phyloP scores from a whole-genome alignment of 352 stramenopile genomes.

The Globisporangium nodosum region DNA sequence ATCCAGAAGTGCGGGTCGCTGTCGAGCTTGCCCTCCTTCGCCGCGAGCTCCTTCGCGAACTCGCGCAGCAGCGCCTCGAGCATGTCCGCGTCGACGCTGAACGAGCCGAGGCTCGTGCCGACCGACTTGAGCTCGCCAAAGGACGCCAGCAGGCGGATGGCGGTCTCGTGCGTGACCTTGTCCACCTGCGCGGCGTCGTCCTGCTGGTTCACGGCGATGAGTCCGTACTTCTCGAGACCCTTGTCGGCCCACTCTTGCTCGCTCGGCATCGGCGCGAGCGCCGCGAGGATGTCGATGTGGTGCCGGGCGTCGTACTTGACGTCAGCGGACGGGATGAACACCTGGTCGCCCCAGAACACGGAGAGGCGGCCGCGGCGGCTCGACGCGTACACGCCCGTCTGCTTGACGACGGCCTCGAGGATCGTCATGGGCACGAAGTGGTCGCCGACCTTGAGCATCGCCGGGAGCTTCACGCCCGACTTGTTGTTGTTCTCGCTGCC shows the following conservation, averaged over 20 bases:
- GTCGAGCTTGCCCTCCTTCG: conserved; percentile 94
- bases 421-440: conserved; percentile 94
- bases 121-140: conserved; percentile 94
- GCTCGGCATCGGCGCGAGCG: conserved; percentile 89
- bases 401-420: conserved; percentile 96
- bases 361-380: conserved; percentile 92
- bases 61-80: conserved; percentile 90
- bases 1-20: conserved; percentile 99
- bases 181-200: conserved; percentile 93
- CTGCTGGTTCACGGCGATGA: conserved; percentile 95
- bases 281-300: conserved; percentile 97
- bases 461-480: conserved; percentile 96
- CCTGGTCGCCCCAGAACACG: conserved; percentile 98
- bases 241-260: conserved; percentile 93
- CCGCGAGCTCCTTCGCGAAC: conserved; percentile 86
- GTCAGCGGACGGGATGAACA: conserved; percentile 94
- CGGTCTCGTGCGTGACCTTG: conserved; percentile 97
- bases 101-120: conserved; percentile 94
- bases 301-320: conserved; percentile 93
- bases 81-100: conserved; percentile 93
- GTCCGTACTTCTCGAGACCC: conserved; percentile 97
- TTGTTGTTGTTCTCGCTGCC: conserved; percentile 99
- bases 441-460: conserved; percentile 86
- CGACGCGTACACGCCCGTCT: conserved; percentile 96
- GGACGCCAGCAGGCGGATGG: conserved; percentile 88